These are phyloP conservation scores for Talaromyces sp. DNA, from an alignment of 2,329 filamentous ascomycete genomes.

Conservation along the genomic window DNA sequence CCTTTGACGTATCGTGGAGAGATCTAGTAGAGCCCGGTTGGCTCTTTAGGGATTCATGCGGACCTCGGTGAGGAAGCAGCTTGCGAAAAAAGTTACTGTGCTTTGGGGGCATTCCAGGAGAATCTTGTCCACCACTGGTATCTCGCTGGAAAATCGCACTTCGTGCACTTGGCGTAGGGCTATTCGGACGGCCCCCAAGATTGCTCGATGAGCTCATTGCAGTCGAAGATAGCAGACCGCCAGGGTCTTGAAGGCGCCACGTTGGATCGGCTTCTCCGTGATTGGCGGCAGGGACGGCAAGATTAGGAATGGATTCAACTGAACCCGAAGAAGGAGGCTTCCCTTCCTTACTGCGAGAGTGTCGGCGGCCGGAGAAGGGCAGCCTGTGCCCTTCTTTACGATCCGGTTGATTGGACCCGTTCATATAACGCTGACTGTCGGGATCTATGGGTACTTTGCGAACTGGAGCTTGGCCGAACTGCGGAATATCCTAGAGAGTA, in stretches of 20 bases:
- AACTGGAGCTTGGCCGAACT: slow-evolving; percentile 73
- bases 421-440: slow-evolving; percentile 58
- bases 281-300: slow-evolving; percentile 55
- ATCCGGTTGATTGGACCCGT: slow-evolving; percentile 29
- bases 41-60: slow-evolving; percentile 31
- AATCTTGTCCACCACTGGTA: slow-evolving; percentile 26
- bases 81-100: slow-evolving; percentile 42
- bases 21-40: slow-evolving; percentile 25
- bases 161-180: slow-evolving; percentile 72
- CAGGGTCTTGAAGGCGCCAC: slow-evolving; percentile 48
- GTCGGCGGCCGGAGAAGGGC: slow-evolving; percentile 41
- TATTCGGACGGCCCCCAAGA: slow-evolving; percentile 61
- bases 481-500: slow-evolving; percentile 60
- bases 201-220: slow-evolving; percentile 28
- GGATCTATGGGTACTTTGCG: slow-evolving; percentile 63
- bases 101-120: slow-evolving; percentile 31
- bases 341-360: slow-evolving; percentile 56
- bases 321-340: slow-evolving; percentile 29
- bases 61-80: slow-evolving; percentile 44
- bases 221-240: slow-evolving; percentile 12
- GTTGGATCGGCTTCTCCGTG: slow-evolving; percentile 65
- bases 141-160: slow-evolving; percentile 53
- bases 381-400: slow-evolving; percentile 45
- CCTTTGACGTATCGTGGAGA: slow-evolving; percentile 23
- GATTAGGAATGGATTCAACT: slow-evolving; percentile 41